phyloP scores from a whole-genome alignment of 2,329 filamentous ascomycete species.

The Pestalotiopsis sp. region DNA sequence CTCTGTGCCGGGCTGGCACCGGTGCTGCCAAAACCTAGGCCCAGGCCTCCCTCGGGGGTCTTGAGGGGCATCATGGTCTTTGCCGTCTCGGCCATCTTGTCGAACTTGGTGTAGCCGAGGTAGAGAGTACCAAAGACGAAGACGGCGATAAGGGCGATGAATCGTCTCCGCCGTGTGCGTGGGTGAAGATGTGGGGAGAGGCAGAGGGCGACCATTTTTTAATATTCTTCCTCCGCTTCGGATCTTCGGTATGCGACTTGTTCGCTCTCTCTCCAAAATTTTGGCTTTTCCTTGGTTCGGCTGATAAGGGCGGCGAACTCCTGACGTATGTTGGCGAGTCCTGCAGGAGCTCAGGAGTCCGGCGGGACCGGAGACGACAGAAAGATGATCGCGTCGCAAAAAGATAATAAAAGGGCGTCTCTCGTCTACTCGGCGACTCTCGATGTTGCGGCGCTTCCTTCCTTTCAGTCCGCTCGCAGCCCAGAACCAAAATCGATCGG shows the following conservation, averaged over 20 bases:
- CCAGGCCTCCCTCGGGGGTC: not conserved
- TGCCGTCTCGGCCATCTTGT: constrained; percentile 2
- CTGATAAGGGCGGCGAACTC: not conserved
- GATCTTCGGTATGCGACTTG: not conserved
- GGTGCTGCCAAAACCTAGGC: not conserved
- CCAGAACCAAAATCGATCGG: not conserved
- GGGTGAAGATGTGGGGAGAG: constrained; percentile 10
- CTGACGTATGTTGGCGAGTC: not conserved
- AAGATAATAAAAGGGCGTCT: not conserved
- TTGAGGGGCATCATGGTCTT: constrained; percentile 7
- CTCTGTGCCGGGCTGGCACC: not conserved
- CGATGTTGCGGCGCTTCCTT: not conserved
- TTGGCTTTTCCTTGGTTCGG: not conserved
- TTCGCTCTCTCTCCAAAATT: not conserved
- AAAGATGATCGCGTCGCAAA: not conserved
- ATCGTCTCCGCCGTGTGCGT: constrained; percentile 11
- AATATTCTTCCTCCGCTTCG: not conserved
- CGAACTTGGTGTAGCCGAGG: constrained; percentile 10
- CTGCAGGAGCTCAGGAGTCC: not conserved
- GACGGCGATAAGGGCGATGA: not conserved
- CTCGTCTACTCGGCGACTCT: not conserved
- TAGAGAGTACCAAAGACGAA: constrained; percentile 9
- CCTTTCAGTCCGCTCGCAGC: not conserved
- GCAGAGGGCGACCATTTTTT: constrained; percentile 9
- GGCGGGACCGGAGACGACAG: not conserved